Evolutionary conservation across 2,329 filamentous ascomycete species (phyloP).

Genomic region (Balansia obtecta): DNA sequence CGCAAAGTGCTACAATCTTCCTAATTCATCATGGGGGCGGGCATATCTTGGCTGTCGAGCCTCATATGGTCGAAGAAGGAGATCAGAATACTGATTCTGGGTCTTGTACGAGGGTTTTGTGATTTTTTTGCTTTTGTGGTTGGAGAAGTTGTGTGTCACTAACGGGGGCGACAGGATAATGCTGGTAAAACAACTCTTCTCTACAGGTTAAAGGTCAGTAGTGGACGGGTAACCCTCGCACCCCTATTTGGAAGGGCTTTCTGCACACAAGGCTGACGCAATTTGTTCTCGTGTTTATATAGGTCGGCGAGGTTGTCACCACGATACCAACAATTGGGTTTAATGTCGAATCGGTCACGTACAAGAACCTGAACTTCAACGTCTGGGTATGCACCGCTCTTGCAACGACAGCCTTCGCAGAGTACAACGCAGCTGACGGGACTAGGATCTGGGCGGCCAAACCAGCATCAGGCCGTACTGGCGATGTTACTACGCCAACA

Average conservation of each 20-base stretch:
- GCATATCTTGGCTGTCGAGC: conserved; percentile 56
- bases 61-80: conserved; percentile 91
- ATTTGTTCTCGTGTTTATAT: background rate
- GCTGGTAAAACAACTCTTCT: conserved; percentile 95
- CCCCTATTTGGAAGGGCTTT: background rate
- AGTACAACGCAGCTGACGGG: background rate
- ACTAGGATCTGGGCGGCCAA: conserved; percentile 82
- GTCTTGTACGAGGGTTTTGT: conserved; percentile 57
- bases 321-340: conserved; percentile 99
- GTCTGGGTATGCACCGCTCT: conserved; percentile 62
- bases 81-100: conserved; percentile 88
- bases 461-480: conserved; percentile 98
- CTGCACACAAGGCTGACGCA: background rate
- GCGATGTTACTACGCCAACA: conserved; percentile 99
- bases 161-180: conserved; percentile 57
- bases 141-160: conserved; percentile 4
- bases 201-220: conserved; percentile 78
- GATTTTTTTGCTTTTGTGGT: background rate
- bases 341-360: conserved; percentile 97
- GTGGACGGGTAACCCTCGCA: background rate
- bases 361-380: conserved; percentile 97
- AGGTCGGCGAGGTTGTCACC: conserved; percentile 98
- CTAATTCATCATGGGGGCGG: conserved; percentile 44
- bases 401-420: background rate
- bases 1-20: background rate